A percentile compares a stretch with the other conserved stretches of the same genome.
phyloP scores from a whole-genome alignment of 2,329 filamentous ascomycete genomes.

The Venturia asperata region DNA sequence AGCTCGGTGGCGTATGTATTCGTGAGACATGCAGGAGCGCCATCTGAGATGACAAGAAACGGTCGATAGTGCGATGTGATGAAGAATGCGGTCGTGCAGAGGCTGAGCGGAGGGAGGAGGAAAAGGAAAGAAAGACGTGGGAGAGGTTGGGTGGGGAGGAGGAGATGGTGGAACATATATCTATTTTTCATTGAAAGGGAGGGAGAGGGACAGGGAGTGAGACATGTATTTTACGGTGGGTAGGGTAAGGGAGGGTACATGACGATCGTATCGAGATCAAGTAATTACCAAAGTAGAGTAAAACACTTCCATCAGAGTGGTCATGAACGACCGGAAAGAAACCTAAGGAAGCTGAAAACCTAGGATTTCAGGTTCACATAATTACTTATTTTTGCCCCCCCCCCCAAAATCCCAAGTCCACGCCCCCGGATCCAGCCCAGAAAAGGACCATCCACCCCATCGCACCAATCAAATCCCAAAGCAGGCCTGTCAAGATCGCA shows the following conservation, averaged over 20 bases:
- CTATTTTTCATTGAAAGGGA: neutral
- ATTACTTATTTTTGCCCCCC: too few species aligned
- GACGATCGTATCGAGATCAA: neutral
- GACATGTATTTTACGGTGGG: too few species aligned
- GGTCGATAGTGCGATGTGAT: constrained; percentile 11
- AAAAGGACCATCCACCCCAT: neutral
- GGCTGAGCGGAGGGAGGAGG: neutral
- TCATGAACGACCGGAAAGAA: too few species aligned
- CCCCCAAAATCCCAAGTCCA: neutral
- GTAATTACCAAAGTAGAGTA: too few species aligned
- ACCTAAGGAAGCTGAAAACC: too few species aligned
- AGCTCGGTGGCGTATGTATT: too few species aligned
- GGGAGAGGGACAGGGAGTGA: too few species aligned
- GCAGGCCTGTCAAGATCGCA: neutral
- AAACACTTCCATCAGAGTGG: too few species aligned
- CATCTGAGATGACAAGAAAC: neutral
- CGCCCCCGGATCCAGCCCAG: neutral
- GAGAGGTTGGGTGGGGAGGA: neutral
- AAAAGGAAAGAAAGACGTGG: neutral
- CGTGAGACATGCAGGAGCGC: neutral
- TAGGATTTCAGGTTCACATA: too few species aligned
- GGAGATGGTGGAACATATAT: neutral
- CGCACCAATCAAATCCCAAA: neutral
- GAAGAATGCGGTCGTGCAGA: neutral
- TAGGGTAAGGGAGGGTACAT: neutral